Evolutionary conservation across 2,329 filamentous ascomycete genomes (phyloP).

Genomic region (Fusarium subglutinans): DNA sequence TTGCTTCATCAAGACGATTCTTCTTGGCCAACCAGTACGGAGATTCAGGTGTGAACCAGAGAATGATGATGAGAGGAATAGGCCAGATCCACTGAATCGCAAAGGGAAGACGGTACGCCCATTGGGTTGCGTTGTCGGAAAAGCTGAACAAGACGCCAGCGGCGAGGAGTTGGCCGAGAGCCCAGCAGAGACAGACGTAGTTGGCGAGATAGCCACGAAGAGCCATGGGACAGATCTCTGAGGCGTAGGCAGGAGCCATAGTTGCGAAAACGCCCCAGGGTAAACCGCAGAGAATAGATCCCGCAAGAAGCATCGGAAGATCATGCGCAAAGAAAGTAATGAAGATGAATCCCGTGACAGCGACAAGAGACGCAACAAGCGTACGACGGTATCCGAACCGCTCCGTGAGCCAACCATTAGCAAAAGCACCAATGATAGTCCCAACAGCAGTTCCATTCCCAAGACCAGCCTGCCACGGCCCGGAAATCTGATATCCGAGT

Average conservation of each 20-base stretch:
- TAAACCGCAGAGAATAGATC: conserved; percentile 57
- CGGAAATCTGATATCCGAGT: conserved; percentile 34
- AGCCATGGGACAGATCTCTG: conserved; percentile 54
- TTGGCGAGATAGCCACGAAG: conserved; percentile 54
- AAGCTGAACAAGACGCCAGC: conserved; percentile 43
- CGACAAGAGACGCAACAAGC: conserved; percentile 56
- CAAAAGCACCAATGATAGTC: conserved; percentile 37
- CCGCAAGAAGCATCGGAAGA: conserved; percentile 53
- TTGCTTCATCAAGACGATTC: conserved; percentile 42
- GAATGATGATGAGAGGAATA: conserved; percentile 41
- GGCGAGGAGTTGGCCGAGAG: conserved; percentile 52
- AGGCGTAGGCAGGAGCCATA: conserved; percentile 54
- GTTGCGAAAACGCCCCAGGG: conserved; percentile 56
- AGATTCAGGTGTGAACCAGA: conserved; percentile 47
- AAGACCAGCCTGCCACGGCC: conserved; percentile 15
- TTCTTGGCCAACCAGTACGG: conserved; percentile 47
- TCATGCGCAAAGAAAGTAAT: conserved; percentile 48
- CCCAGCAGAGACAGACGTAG: conserved; percentile 56
- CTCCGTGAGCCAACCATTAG: conserved; percentile 36
- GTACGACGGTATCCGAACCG: conserved; percentile 53
- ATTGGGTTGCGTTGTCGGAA: conserved; percentile 34
- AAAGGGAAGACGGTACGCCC: conserved; percentile 51
- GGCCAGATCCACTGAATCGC: conserved; percentile 51
- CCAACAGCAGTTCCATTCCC: conserved; percentile 14
- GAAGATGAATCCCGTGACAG: conserved; percentile 42